These are phyloP conservation scores for Trichoderma endophyticum DNA, from an alignment of 2,329 filamentous ascomycete species.

Conservation along the genomic window DNA sequence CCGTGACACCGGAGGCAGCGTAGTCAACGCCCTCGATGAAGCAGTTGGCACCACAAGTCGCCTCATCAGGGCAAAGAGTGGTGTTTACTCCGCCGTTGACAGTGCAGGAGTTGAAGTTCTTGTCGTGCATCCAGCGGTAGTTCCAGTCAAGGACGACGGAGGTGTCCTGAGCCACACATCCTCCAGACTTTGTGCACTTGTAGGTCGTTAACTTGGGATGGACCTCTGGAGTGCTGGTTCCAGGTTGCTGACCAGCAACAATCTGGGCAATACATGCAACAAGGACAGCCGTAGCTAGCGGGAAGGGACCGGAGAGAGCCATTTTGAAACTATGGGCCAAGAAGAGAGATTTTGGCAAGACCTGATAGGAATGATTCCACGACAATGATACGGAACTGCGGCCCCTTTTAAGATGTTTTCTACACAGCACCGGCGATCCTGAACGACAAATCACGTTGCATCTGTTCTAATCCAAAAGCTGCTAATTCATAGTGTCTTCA, in stretches of 20 bases:
- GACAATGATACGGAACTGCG: background rate
- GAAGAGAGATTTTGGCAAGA: background rate
- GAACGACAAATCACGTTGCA: background rate
- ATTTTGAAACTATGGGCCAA: background rate
- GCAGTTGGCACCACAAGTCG: conserved; percentile 52
- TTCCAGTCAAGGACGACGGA: conserved; percentile 50
- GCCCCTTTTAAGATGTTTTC: background rate
- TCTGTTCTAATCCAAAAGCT: background rate
- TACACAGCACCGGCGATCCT: background rate
- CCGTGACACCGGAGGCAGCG: conserved; percentile 32
- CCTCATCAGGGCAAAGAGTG: conserved; percentile 47
- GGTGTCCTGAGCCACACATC: conserved; percentile 46
- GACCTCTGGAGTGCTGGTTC: conserved; percentile 39
- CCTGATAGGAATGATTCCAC: background rate
- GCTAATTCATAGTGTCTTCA: background rate
- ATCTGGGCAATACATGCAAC: background rate
- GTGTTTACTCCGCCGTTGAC: conserved; percentile 37
- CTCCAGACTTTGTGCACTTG: conserved; percentile 48
- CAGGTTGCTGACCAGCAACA: conserved; percentile 37
- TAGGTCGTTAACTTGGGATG: conserved; percentile 52
- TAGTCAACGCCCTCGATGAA: conserved; percentile 51
- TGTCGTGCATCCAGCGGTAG: conserved; percentile 45
- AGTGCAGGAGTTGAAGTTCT: conserved; percentile 33
- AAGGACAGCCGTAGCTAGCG: background rate
- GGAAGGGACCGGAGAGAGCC: background rate